These are phyloP conservation scores for Talaromyces sp. DNA, from an alignment of 2,329 filamentous ascomycete species.

Conservation along the genomic window DNA sequence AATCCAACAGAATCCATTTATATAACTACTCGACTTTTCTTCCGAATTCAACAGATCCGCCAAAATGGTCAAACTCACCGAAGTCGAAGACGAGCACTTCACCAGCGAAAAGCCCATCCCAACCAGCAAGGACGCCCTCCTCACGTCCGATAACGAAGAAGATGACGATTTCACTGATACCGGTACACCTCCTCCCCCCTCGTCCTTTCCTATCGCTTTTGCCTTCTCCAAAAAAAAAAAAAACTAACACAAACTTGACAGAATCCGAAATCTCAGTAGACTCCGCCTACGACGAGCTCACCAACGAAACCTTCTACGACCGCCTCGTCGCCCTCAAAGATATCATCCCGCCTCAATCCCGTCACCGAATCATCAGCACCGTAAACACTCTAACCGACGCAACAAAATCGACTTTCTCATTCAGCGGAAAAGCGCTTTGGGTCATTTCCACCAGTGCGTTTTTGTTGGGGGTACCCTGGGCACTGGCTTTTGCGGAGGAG, in stretches of 20 bases:
- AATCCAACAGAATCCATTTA: not conserved
- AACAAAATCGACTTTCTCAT: constrained; percentile 46
- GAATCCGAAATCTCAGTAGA: constrained; percentile 83
- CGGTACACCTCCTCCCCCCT: constrained; percentile 53
- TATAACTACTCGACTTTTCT: no score
- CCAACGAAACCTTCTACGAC: constrained; percentile 60
- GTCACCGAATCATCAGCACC: constrained; percentile 61
- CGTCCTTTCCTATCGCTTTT: not conserved
- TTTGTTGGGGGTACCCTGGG: constrained; percentile 87
- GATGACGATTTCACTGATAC: constrained; percentile 87
- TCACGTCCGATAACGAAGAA: constrained; percentile 51
- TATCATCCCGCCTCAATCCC: constrained; percentile 68
- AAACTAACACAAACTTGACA: constrained; percentile 29
- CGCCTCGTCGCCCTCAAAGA: constrained; percentile 68
- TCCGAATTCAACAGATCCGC: constrained; percentile 13
- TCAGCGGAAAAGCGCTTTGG: constrained; percentile 85
- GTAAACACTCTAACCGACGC: constrained; percentile 43
- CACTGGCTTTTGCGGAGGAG: constrained; percentile 88
- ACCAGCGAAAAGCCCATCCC: constrained; percentile 63
- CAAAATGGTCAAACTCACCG: constrained; percentile 89
- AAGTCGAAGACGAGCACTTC: constrained; percentile 97
- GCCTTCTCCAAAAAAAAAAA: no score
- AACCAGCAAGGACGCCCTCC: constrained; percentile 51
- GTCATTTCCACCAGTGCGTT: constrained; percentile 84
- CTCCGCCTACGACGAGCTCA: constrained; percentile 57